These are phyloP conservation scores for Cunninghamia lanceolata DNA, from an alignment of 75 land plant species.

Conservation along the genomic window DNA sequence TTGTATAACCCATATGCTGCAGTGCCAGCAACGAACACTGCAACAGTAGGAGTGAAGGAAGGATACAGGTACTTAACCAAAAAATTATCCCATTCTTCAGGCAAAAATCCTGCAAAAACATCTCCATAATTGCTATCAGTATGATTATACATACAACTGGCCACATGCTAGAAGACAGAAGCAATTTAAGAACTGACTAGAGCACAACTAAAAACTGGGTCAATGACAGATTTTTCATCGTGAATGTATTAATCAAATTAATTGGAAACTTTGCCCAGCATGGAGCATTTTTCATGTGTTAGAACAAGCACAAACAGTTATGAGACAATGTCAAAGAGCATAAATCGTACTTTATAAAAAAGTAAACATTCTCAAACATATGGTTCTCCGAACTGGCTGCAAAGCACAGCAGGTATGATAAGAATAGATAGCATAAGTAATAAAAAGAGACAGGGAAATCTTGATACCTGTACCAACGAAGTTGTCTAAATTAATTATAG, in stretches of 20 bases:
- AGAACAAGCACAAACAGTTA: background rate
- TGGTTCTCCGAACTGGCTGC: background rate
- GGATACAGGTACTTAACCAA: slow-evolving; percentile 85
- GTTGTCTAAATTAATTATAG: background rate
- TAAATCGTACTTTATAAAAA: background rate
- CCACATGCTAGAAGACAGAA: background rate
- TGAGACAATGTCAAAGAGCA: background rate
- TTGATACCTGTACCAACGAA: background rate
- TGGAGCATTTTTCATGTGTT: background rate
- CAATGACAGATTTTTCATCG: background rate
- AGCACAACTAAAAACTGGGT: background rate
- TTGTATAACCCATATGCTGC: slow-evolving; percentile 83
- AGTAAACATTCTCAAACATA: background rate
- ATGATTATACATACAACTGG: background rate
- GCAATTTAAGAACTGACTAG: background rate
- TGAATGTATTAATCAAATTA: background rate
- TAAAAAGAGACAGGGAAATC: background rate
- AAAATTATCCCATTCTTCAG: slow-evolving; percentile 88
- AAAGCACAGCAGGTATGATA: background rate
- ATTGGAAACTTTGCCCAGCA: background rate
- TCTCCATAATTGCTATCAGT: background rate
- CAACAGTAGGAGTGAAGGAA: slow-evolving; percentile 87
- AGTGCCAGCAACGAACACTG: slow-evolving; percentile 75
- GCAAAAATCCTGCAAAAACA: slow-evolving; percentile 76
- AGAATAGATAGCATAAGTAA: background rate